These are phyloP conservation scores for Termitomyces sp. DNA, from an alignment of 768 basidiomycete species.

Conservation along the genomic window DNA sequence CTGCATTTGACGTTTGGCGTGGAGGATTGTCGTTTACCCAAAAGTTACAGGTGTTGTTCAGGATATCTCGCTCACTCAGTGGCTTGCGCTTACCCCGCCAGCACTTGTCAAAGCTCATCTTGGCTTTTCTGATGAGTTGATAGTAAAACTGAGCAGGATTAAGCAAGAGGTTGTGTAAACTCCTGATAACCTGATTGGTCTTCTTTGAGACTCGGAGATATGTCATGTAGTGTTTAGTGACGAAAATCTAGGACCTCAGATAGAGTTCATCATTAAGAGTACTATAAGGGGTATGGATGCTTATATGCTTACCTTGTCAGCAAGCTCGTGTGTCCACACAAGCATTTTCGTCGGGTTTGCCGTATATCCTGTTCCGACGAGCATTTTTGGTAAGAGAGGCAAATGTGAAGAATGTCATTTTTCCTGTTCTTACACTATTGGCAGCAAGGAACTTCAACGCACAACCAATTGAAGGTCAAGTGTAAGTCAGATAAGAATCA, in stretches of 20 bases:
- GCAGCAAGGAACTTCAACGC: slow-evolving; percentile 54
- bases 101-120: slow-evolving; percentile 58
- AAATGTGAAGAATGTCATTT: background rate
- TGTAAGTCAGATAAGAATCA: background rate
- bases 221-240: slow-evolving; percentile 22
- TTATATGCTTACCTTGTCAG: slow-evolving; percentile 55
- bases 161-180: slow-evolving; percentile 39
- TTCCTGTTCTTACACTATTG: slow-evolving; percentile 30
- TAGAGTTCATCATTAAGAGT: background rate
- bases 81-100: slow-evolving; percentile 58
- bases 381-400: slow-evolving; percentile 45
- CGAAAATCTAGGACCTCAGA: slow-evolving; percentile 56
- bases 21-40: background rate
- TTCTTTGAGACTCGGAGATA: too few relatives aligned
- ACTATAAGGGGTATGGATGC: background rate
- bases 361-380: slow-evolving; percentile 46
- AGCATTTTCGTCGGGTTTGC: slow-evolving; percentile 38
- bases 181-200: too few relatives aligned
- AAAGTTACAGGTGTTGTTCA: slow-evolving; percentile 29
- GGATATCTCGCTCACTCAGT: slow-evolving; percentile 53
- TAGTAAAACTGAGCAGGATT: slow-evolving; percentile 43
- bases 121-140: slow-evolving; percentile 43
- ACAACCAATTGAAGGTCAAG: slow-evolving; percentile 32
- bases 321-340: slow-evolving; percentile 59
- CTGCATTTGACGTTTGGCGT: background rate